A percentile compares a stretch with the other conserved stretches of the same genome.
Conservation (phyloP, 2,329 filamentous ascomycete species). For the Aspergillus piperis region DNA sequence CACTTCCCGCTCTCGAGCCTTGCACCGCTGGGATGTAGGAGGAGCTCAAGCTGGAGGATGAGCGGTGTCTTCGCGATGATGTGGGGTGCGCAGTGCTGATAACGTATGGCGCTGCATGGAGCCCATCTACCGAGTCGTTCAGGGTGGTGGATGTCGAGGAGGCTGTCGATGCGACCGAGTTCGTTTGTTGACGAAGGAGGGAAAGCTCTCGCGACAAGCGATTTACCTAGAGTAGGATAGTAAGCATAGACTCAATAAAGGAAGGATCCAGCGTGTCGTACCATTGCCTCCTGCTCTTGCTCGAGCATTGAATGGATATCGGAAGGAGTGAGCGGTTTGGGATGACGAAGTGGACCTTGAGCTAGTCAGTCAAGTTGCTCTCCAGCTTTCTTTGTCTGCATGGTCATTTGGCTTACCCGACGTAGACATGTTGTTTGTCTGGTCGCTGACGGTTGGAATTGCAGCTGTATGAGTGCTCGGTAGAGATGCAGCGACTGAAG, state of each 20-base stretch:
- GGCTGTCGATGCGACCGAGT: conserved; percentile 62
- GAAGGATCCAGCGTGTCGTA: conserved; percentile 48
- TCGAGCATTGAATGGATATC: conserved; percentile 89
- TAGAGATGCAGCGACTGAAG: conserved; percentile 37
- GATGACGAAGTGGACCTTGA: conserved; percentile 76
- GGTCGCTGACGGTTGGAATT: conserved; percentile 31
- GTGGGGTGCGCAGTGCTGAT: conserved; percentile 55
- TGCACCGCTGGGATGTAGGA: conserved; percentile 43
- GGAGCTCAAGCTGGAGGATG: conserved; percentile 56
- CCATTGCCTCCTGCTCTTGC: conserved; percentile 92
- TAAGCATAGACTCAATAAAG: background rate
- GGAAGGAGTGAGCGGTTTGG: conserved; percentile 80
- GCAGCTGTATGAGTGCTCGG: conserved; percentile 29
- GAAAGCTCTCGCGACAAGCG: conserved; percentile 86
- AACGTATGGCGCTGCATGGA: conserved; percentile 45
- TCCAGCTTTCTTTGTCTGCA: background rate
- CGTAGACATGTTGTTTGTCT: conserved; percentile 40
- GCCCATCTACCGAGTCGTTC: conserved; percentile 50
- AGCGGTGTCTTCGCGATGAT: conserved; percentile 58
- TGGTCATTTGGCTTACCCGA: conserved; percentile 38
- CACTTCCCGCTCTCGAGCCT: conserved; percentile 37
- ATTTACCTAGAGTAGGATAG: conserved; percentile 67
- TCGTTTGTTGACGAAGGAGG: conserved; percentile 71
- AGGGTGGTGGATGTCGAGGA: conserved; percentile 57
- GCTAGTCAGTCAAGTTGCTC: conserved; percentile 1